phyloP scores from a whole-genome alignment of 352 stramenopile species.

The Pythium plurisporium region DNA sequence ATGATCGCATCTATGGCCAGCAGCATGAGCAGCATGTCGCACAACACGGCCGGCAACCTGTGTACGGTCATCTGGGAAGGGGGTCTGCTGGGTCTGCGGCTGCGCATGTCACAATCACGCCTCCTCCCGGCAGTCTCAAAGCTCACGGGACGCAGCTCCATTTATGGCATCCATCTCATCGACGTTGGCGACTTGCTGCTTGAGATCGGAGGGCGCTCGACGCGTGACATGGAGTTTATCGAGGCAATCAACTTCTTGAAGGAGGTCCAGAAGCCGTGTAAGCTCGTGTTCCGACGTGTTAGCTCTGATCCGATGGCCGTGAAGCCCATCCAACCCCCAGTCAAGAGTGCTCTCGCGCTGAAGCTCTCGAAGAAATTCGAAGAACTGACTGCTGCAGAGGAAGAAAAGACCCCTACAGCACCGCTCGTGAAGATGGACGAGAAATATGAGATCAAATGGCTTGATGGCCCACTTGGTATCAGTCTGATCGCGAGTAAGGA shows the following conservation, averaged over 20 bases:
- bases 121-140: constrained; percentile 82
- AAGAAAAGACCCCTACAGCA: constrained; percentile 59
- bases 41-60: constrained; percentile 52
- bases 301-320: constrained; percentile 72
- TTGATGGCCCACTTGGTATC: constrained; percentile 80
- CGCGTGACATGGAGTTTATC: constrained; percentile 79
- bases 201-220: constrained; percentile 62
- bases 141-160: constrained; percentile 80
- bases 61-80: constrained; percentile 85
- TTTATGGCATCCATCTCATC: constrained; percentile 81
- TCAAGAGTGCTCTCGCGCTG: constrained; percentile 65
- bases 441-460: constrained; percentile 87
- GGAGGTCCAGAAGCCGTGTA: constrained; percentile 68
- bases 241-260: constrained; percentile 83
- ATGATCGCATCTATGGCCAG: constrained; percentile 61
- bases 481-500: constrained; percentile 87
- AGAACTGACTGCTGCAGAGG: constrained; percentile 61
- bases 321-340: constrained; percentile 64
- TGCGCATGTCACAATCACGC: constrained; percentile 77
- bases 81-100: constrained; percentile 61
- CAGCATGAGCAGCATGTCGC: constrained; percentile 58
- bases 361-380: constrained; percentile 76
- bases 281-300: constrained; percentile 69
- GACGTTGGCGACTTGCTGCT: constrained; percentile 80
- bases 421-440: constrained; percentile 73